Evolutionary conservation across 495 filamentous ascomycete genomes (phyloP).

Genomic region (Hamigera avellanea): DNA sequence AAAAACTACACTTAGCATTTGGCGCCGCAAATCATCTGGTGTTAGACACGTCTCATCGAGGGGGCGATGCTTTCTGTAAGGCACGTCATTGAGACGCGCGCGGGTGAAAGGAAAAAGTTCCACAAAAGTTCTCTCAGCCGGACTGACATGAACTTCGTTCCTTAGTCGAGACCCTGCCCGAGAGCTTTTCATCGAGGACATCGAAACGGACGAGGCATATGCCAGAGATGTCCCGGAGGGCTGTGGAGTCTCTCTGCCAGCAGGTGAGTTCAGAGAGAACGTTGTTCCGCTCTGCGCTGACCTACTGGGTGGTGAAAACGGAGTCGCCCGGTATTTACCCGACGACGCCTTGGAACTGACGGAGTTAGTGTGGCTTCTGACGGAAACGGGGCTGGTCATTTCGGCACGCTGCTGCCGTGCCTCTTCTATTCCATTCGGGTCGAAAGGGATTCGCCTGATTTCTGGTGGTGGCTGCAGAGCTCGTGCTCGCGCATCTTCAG

Average conservation of each 20-base stretch:
- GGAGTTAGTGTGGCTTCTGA: slow-evolving; percentile 53
- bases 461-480: slow-evolving; percentile 25
- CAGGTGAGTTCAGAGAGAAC: slow-evolving; percentile 27
- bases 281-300: slow-evolving; percentile 37
- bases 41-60: slow-evolving; percentile 55
- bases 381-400: slow-evolving; percentile 50
- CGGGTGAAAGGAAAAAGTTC: slow-evolving; percentile 56
- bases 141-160: slow-evolving; percentile 65
- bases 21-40: slow-evolving; percentile 71
- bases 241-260: slow-evolving; percentile 26
- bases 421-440: slow-evolving; percentile 29
- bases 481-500: slow-evolving; percentile 45
- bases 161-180: slow-evolving; percentile 60
- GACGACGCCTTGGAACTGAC: slow-evolving; percentile 40
- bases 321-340: slow-evolving; percentile 20
- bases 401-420: slow-evolving; percentile 43
- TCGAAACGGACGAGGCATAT: slow-evolving; percentile 44
- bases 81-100: slow-evolving; percentile 65
- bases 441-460: slow-evolving; percentile 30
- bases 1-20: slow-evolving; percentile 93
- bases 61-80: slow-evolving; percentile 55
- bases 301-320: slow-evolving; percentile 29
- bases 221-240: slow-evolving; percentile 21
- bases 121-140: slow-evolving; percentile 45
- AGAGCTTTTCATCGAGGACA: slow-evolving; percentile 54